Base-by-base conservation (phyloP, 1,139 yeast species). In the Trichomonascaceae sp. region DNA sequence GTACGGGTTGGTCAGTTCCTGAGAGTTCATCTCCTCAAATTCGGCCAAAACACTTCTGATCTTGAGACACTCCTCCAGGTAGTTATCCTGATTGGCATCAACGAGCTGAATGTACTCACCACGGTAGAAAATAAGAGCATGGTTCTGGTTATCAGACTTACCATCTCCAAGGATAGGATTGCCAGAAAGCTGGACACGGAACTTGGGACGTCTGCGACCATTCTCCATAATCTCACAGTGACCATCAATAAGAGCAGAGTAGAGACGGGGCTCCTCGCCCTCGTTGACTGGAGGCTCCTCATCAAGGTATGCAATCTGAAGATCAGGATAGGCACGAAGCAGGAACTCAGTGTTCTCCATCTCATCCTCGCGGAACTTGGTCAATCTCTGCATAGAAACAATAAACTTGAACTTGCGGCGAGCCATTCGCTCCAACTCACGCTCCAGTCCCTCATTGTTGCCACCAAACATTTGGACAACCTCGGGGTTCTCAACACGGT, bases 111-210 rank as follows among this genome's bases (percentile, higher is more conserved):
- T 76, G 64, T 89, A 89, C 67, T 89, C 98, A 74, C 98, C 98
- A 67, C 98, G 82, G 69, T 87, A 82, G 74, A 89, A 89, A 57
- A 89, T 84, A 50, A 89, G 64, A 44, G 97, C 85, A 64, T 87
- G 97, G 64, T 89, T 89, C 66, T 89, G 98, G 64, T 89, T 89
- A 73, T 89, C 98, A 54, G 97, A 82, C 64, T 89, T 89, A 76
- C 98, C 98, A 62, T 89, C 98, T 73, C 98, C 98, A 57, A 89
- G 71, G 61, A 89, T 89, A 56, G 98, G 97, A 63, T 89, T 89
- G 69, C 98, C 98, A 50, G 97, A 85, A 51, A 89, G 71, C 70
- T 87, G 97, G 47, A 89, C 77, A 72, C 98, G 80, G 64, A 85
- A 89, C 62, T 87, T 87, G 46, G 98, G 98, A 64, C 96, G 87